phyloP scores from a whole-genome alignment of 2,329 filamentous ascomycete species.

The Trichophaea hybrida region DNA sequence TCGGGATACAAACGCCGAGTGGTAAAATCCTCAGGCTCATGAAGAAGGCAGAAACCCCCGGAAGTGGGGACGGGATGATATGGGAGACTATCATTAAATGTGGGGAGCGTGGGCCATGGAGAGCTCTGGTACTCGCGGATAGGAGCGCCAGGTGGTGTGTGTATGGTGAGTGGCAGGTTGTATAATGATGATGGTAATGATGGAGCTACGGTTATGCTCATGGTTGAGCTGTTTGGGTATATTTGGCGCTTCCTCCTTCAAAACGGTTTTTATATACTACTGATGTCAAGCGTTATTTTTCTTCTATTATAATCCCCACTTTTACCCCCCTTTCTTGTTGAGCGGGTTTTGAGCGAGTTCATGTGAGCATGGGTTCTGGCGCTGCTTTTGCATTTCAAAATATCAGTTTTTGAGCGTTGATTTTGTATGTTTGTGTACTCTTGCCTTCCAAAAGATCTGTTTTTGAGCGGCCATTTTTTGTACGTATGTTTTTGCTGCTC shows the following conservation, averaged over 20 bases:
- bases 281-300: neutral
- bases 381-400: neutral
- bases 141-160: constrained; percentile 77
- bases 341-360: neutral
- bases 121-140: constrained; percentile 68
- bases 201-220: neutral
- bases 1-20: constrained; percentile 84
- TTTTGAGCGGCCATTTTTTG: no score
- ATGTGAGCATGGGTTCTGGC: neutral
- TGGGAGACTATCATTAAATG: constrained; percentile 92
- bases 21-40: constrained; percentile 87
- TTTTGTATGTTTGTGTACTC: no score
- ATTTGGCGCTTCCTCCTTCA: no score
- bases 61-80: constrained; percentile 39
- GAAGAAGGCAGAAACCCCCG: constrained; percentile 57
- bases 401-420: no score
- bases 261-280: no score
- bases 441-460: no score
- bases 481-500: no score
- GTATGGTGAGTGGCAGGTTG: constrained; percentile 73
- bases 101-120: constrained; percentile 66
- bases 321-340: neutral
- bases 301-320: neutral
- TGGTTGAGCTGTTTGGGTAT: neutral
- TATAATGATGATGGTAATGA: constrained; percentile 24